These are phyloP conservation scores for Termitomyces heimii DNA, from an alignment of 768 basidiomycete genomes.

Conservation along the genomic window DNA sequence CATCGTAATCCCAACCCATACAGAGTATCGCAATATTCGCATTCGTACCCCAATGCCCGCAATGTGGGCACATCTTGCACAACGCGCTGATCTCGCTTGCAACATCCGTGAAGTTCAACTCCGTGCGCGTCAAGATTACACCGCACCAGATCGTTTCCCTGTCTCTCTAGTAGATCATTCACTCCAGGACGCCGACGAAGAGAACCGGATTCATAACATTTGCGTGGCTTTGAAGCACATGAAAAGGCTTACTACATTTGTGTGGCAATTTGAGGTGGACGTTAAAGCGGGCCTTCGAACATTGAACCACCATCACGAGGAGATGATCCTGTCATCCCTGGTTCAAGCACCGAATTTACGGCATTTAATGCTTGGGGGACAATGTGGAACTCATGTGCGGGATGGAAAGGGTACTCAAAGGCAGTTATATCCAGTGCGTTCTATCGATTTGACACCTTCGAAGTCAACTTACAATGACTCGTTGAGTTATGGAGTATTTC, in stretches of 20 bases:
- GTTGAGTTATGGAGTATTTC: conserved; percentile 23
- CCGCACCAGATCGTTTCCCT: conserved; percentile 36
- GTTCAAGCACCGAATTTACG: conserved; percentile 21
- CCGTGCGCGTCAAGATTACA: conserved; percentile 30
- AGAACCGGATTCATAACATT: conserved; percentile 27
- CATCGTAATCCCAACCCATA: conserved; percentile 40
- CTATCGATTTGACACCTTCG: not conserved
- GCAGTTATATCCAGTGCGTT: conserved; percentile 28
- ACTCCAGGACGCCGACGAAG: conserved; percentile 9
- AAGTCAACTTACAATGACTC: not conserved
- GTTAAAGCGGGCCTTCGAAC: conserved; percentile 21
- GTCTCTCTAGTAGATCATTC: conserved; percentile 26
- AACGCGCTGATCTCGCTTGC: conserved; percentile 40
- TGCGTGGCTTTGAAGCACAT: conserved; percentile 36
- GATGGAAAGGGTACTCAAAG: conserved; percentile 22
- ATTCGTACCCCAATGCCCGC: conserved; percentile 31
- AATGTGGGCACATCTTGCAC: conserved; percentile 47
- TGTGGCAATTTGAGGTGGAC: conserved; percentile 29
- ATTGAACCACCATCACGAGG: conserved; percentile 30
- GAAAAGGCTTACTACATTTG: conserved; percentile 34
- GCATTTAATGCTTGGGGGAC: conserved; percentile 30
- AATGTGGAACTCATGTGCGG: conserved; percentile 33
- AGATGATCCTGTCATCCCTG: conserved; percentile 30
- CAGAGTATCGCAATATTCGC: conserved; percentile 43
- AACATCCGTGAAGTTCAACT: conserved; percentile 43